Percentiles rank a stretch among this genome's conserved stretches.
Conservation (phyloP, 2,329 filamentous ascomycete species). For the Pseudogymnoascus sp. region DNA sequence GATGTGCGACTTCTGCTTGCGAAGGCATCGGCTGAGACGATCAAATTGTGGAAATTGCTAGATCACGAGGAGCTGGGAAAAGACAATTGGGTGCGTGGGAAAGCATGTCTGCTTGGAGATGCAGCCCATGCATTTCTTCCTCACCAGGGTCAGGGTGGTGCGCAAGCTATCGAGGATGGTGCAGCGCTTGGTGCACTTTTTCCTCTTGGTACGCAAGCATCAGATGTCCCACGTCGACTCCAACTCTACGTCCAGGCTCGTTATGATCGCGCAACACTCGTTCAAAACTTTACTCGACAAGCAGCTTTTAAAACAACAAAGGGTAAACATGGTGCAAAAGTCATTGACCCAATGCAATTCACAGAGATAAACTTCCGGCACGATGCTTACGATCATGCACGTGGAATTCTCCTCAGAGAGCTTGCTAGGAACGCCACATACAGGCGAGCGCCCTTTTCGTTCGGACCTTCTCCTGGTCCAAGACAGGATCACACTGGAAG, state of each 20-base stretch:
- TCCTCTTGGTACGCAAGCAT: not conserved
- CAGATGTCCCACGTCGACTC: constrained; percentile 34
- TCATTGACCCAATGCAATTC: constrained; percentile 34
- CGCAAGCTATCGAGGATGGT: constrained; percentile 33
- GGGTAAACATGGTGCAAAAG: constrained; percentile 13
- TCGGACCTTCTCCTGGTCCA: constrained; percentile 24
- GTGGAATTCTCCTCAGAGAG: constrained; percentile 29
- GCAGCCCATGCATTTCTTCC: constrained; percentile 62
- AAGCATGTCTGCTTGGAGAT: constrained; percentile 52
- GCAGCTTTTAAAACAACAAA: constrained; percentile 12
- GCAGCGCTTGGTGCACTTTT: constrained; percentile 30
- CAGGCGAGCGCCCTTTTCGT: constrained; percentile 33
- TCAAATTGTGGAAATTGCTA: constrained; percentile 50
- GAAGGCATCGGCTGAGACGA: constrained; percentile 35
- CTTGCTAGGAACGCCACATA: constrained; percentile 25
- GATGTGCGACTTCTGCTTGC: constrained; percentile 19
- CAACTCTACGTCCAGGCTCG: constrained; percentile 13
- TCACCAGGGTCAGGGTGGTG: constrained; percentile 57
- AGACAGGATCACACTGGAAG: not conserved
- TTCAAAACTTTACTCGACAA: constrained; percentile 36
- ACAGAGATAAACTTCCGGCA: constrained; percentile 37
- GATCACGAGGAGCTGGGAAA: constrained; percentile 43
- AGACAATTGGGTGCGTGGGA: constrained; percentile 19
- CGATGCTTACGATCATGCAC: constrained; percentile 42
- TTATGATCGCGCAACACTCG: constrained; percentile 32